phyloP scores from a whole-genome alignment of 805 yeast genomes.

The Teunomyces tritomae region DNA sequence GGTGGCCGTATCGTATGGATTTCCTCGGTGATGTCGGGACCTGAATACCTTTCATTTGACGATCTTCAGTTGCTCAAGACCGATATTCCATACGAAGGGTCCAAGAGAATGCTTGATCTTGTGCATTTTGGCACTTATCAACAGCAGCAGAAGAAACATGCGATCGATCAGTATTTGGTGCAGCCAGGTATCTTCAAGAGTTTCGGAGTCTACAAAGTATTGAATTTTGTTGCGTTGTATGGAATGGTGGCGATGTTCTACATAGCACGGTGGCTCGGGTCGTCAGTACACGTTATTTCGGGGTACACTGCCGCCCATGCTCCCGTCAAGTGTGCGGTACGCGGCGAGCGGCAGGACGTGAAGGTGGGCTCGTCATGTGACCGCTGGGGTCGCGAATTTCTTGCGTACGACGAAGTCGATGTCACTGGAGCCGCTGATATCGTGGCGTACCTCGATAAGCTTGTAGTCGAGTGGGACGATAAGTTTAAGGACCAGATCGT shows the following conservation, averaged over 20 bases:
- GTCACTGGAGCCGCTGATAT: conserved; percentile 65
- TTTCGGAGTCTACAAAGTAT: conserved; percentile 69
- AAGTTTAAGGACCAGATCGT: conserved; percentile 71
- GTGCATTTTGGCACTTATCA: conserved; percentile 71
- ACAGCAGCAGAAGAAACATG: conserved; percentile 42
- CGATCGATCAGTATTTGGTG: conserved; percentile 69
- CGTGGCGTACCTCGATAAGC: conserved; percentile 55
- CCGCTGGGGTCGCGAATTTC: conserved; percentile 61
- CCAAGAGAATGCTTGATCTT: conserved; percentile 82
- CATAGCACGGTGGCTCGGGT: conserved; percentile 76
- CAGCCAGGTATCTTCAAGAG: conserved; percentile 95
- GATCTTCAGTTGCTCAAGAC: conserved; percentile 72
- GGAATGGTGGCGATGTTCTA: conserved; percentile 87
- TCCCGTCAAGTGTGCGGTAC: conserved; percentile 56
- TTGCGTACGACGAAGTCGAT: conserved; percentile 57
- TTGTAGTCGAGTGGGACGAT: conserved; percentile 70
- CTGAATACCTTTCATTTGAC: conserved; percentile 66
- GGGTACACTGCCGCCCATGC: conserved; percentile 92
- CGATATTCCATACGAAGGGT: conserved; percentile 81
- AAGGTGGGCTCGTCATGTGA: conserved; percentile 68
- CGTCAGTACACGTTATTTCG: conserved; percentile 83
- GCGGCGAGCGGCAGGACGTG: conserved; percentile 51
- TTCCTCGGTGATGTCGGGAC: conserved; percentile 76
- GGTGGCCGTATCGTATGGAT: conserved; percentile 84
- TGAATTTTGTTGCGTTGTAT: conserved; percentile 75